Evolutionary conservation across 2,329 filamentous ascomycete genomes (phyloP), one percentile per base, ranked within the genome.

Genomic region (Aspergillus latus): DNA sequence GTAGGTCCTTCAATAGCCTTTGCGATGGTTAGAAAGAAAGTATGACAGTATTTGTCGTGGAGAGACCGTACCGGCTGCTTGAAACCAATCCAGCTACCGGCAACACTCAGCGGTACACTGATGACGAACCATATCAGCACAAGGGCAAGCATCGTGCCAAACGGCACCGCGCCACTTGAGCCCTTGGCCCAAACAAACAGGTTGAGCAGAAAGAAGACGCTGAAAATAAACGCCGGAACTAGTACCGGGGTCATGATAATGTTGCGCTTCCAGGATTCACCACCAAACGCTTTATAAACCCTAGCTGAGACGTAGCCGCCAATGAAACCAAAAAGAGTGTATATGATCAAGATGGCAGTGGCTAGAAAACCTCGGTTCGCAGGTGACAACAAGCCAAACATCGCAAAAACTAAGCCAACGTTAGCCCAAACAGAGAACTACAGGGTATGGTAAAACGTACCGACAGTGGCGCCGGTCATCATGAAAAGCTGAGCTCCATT

Each of bases 401-500:
- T 84, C 0, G 94, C 94, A 68, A 99, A 97, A 26, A 86, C 84
- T 71, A 57, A 5, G 44, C 66, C 29, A 6, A 21, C 29, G 21
- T 45, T 34, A 54, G 65, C n/a, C 21, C 21, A 21, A 65, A 57
- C 50, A 54, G 42, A 10, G 26, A 5, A 29, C 29, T 0, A 15
- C 28, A 2, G 13, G 51, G 29, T 2, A 45, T n/a, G 15, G 4
- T 10, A 5, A 49, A 21, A 72, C 76, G 59, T 75, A 81, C 79
- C 74, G 66, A 99, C 96, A 47, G 94, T 97, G 69, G 92, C 87
- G 32, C 91, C 94, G 1, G 92, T 90, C 93, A 99, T 99, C 72
- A 96, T 92, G 73, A 99, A 97, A 3, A 99, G 84, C 76, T 99
- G 94, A 9, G 90, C 91, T 59, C 94, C 94, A 70, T 95, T 97